Conservation (phyloP, 2,329 filamentous ascomycete species). For the Neonectria sp. region DNA sequence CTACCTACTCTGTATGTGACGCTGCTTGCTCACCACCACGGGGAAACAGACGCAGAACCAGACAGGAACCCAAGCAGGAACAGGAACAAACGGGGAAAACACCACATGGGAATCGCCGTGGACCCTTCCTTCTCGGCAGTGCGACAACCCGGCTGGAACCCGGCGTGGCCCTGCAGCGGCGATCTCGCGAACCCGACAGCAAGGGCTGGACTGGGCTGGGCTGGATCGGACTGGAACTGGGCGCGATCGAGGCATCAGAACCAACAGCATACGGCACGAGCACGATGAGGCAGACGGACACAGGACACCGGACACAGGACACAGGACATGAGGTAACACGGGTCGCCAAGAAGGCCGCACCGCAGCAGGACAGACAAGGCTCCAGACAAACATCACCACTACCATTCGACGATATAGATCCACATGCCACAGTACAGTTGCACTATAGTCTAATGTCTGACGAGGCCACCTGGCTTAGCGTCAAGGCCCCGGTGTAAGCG, state of each 20-base stretch:
- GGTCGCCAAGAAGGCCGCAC: background rate
- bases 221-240: background rate
- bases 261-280: background rate
- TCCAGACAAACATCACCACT: background rate
- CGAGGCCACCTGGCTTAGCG: background rate
- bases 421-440: background rate
- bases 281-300: background rate
- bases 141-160: background rate
- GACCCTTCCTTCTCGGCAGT: background rate
- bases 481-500: background rate
- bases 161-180: background rate
- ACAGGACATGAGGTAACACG: background rate
- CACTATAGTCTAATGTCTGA: background rate
- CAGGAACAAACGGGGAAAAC: background rate
- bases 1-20: background rate
- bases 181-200: background rate
- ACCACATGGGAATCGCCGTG: background rate
- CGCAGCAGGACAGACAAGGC: too few species aligned
- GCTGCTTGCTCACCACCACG: background rate
- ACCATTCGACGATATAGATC: background rate
- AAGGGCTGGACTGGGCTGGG: background rate
- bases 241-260: too few species aligned
- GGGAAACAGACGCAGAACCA: background rate
- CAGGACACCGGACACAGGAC: background rate
- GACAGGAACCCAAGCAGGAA: background rate